Evolutionary conservation across 2,329 filamentous ascomycete species (phyloP).

Genomic region (Aureobasidium musti): DNA sequence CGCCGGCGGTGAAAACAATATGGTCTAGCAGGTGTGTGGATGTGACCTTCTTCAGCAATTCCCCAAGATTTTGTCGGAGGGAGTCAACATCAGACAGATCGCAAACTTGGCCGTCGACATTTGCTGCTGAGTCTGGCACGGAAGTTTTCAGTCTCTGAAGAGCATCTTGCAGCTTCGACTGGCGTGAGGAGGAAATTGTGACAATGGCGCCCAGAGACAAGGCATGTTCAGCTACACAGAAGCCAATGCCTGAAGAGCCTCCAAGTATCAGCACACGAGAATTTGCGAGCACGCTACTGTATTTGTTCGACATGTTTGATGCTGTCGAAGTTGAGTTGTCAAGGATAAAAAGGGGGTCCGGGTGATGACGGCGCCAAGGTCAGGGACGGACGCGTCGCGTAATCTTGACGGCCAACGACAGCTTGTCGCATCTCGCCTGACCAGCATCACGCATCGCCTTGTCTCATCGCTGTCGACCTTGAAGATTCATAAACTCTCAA

Average conservation of each 20-base stretch:
- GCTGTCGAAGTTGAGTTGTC: not conserved
- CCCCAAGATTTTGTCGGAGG: not conserved
- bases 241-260: conserved; percentile 18
- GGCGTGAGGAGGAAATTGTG: conserved; percentile 20
- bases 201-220: conserved; percentile 6
- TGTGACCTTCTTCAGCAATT: conserved; percentile 33
- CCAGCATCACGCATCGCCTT: conserved; percentile 1
- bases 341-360: not conserved
- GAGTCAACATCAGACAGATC: not conserved
- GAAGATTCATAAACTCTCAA: not conserved
- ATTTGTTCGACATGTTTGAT: not conserved
- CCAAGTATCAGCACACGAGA: conserved; percentile 8
- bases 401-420: not conserved
- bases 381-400: conserved; percentile 5
- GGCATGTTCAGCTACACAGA: conserved; percentile 19
- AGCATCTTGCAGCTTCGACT: not conserved
- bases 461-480: not conserved
- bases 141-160: not conserved
- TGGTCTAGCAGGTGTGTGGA: conserved; percentile 51
- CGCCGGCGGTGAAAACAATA: conserved; percentile 56
- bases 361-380: not conserved
- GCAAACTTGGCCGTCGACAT: not conserved
- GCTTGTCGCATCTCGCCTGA: not conserved
- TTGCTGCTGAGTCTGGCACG: not conserved
- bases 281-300: not conserved